A percentile compares a stretch with the other conserved stretches of the same genome.
Evolutionary conservation across 1,139 yeast species (phyloP).

Genomic region (Candida buenavistaensis): DNA sequence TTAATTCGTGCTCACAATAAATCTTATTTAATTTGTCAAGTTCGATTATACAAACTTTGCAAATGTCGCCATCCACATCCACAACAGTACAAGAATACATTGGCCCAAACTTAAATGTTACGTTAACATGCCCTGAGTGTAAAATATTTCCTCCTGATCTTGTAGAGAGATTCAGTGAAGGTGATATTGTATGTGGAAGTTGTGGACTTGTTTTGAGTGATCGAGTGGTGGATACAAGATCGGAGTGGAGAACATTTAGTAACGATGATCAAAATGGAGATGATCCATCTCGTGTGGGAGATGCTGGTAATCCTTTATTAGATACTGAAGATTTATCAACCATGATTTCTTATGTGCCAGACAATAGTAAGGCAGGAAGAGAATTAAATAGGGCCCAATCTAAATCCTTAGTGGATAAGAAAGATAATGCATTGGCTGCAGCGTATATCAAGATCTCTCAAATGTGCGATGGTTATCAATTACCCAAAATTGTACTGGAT

Average conservation of each 20-base stretch:
- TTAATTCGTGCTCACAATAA: conserved; percentile 16
- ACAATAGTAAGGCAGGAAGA: conserved; percentile 74
- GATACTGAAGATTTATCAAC: conserved; percentile 94
- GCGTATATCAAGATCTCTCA: conserved; percentile 92
- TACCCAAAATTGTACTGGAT: conserved; percentile 94
- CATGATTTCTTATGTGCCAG: conserved; percentile 82
- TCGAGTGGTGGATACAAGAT: conserved; percentile 89
- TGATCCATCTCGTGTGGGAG: conserved; percentile 99
- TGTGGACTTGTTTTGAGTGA: conserved; percentile 95
- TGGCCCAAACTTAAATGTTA: conserved; percentile 83
- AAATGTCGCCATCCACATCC: conserved; percentile 11
- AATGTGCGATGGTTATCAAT: conserved; percentile 95
- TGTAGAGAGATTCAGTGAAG: conserved; percentile 93
- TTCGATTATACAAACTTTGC: conserved; percentile 1
- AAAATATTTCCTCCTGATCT: conserved; percentile 93
- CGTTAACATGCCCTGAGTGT: conserved; percentile 93
- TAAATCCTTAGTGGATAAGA: conserved; percentile 79
- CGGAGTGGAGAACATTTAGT: conserved; percentile 98
- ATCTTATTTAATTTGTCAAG: conserved; percentile 2
- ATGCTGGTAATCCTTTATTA: conserved; percentile 91
- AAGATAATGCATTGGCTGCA: conserved; percentile 82
- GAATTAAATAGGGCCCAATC: conserved; percentile 90
- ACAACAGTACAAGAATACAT: conserved; percentile 27
- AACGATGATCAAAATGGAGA: conserved; percentile 98
- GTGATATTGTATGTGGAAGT: conserved; percentile 95